Conservation (phyloP, 495 filamentous ascomycete species). For the Penicillium dipodomyicola region DNA sequence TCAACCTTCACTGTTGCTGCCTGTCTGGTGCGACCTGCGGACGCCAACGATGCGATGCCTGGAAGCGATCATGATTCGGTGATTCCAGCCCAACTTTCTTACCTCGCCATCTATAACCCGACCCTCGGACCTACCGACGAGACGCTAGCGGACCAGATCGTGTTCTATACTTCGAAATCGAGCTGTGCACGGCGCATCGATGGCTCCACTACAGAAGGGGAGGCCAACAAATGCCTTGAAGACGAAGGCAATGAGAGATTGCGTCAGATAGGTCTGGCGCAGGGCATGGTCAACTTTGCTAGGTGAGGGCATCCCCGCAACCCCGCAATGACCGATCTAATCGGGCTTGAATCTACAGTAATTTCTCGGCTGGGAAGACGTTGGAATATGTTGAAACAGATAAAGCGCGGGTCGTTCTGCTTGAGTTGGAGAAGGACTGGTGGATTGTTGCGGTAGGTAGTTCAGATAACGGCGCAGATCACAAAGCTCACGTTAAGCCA, state of each 20-base stretch:
- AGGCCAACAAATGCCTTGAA: constrained; percentile 57
- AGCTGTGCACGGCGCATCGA: constrained; percentile 32
- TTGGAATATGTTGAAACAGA: constrained; percentile 90
- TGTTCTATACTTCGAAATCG: constrained; percentile 71
- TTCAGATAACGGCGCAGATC: constrained; percentile 18
- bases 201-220: constrained; percentile 42
- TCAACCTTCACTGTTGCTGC: not conserved
- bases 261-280: constrained; percentile 92
- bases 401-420: constrained; percentile 74
- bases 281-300: constrained; percentile 95
- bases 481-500: constrained; percentile 34
- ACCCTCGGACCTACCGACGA: constrained; percentile 84
- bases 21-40: constrained; percentile 4
- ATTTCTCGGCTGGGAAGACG: constrained; percentile 72
- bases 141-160: constrained; percentile 83
- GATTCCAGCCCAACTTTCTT: constrained; percentile 81
- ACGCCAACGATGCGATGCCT: constrained; percentile 38
- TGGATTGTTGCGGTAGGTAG: constrained; percentile 81
- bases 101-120: constrained; percentile 92
- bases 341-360: constrained; percentile 41
- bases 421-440: constrained; percentile 86
- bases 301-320: constrained; percentile 47
- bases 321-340: constrained; percentile 15
- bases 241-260: constrained; percentile 77
- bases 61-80: constrained; percentile 38